Conservation (phyloP, 2,329 filamentous ascomycete species). For the Cladosporium velox region DNA sequence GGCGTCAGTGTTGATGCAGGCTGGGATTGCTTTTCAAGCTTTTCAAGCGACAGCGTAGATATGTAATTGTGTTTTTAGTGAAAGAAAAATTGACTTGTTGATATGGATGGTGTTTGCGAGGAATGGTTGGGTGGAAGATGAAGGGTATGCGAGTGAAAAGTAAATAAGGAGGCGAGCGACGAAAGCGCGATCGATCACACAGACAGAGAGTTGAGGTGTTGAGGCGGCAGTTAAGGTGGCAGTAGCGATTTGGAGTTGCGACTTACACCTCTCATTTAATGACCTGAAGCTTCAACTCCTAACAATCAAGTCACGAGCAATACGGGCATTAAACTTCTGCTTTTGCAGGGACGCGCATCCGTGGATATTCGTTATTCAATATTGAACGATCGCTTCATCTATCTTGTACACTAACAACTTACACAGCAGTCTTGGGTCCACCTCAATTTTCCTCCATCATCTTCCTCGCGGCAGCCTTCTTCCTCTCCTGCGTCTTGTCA, state of each 20-base stretch:
- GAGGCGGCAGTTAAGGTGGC: not conserved
- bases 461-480: constrained; percentile 29
- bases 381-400: not conserved
- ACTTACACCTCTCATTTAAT: not conserved
- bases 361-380: not conserved
- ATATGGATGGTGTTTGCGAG: no score
- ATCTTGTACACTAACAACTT: not conserved
- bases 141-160: not conserved
- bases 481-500: constrained; percentile 38
- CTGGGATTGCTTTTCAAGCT: no score
- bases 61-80: no score
- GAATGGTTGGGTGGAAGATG: not conserved
- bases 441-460: constrained; percentile 11
- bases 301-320: not conserved
- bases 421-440: not conserved
- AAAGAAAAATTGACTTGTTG: no score
- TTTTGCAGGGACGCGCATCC: not conserved
- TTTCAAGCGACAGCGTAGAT: no score
- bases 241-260: not conserved
- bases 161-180: not conserved
- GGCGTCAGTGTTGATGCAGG: not conserved
- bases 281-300: no score
- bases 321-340: not conserved
- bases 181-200: not conserved
- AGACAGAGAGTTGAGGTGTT: not conserved